Conservation (phyloP, 176 grass and related monocot species). For the Ananas comosus region DNA sequence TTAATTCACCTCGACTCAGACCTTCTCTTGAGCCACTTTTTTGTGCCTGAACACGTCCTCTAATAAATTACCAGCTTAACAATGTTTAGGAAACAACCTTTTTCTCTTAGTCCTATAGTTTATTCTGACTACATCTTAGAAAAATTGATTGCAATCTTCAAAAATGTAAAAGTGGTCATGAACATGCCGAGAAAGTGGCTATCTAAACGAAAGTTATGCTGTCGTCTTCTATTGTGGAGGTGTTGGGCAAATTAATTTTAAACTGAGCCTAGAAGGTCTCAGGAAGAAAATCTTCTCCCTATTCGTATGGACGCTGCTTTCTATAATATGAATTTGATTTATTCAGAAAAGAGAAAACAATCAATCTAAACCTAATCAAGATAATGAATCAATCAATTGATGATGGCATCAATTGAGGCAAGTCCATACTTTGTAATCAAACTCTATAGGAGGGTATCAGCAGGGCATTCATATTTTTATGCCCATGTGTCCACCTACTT, state of each 20-base stretch:
- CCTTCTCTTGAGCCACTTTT: no score
- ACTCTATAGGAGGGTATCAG: neutral
- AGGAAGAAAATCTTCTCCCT: neutral
- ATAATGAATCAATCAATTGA: no score
- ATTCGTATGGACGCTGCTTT: no score
- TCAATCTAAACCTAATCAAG: no score
- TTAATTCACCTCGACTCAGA: no score
- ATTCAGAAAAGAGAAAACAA: neutral
- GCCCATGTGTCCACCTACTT: neutral
- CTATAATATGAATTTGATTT: neutral
- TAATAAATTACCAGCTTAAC: no score
- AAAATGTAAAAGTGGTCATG: neutral
- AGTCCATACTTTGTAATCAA: neutral
- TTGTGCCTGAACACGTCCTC: no score
- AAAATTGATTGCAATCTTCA: neutral
- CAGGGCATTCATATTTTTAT: neutral
- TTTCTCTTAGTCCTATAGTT: no score
- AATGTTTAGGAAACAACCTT: no score
- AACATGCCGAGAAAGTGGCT: neutral
- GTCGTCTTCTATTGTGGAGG: neutral
- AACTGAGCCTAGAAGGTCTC: neutral
- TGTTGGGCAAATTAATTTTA: neutral
- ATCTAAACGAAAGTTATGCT: neutral
- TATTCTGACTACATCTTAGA: neutral
- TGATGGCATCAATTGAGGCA: neutral